Conservation (phyloP, 441 rosid species). For the Jatropha podagrica region DNA sequence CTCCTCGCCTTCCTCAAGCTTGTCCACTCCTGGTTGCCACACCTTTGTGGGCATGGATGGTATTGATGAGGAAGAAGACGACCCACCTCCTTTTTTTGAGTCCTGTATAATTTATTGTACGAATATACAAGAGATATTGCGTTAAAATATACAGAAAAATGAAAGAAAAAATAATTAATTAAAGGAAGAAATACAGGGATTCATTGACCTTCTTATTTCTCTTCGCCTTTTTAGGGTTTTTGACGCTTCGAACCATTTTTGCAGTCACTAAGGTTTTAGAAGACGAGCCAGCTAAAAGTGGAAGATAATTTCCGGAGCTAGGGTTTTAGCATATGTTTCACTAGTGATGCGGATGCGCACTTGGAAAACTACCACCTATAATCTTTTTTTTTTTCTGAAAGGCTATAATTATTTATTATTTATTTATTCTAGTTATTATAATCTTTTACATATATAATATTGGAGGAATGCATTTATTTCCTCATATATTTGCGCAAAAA, state of each 20-base stretch:
- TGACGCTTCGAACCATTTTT: constrained; percentile 64
- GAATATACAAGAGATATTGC: not conserved
- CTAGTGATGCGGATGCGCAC: too few relatives aligned
- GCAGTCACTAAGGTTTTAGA: not conserved
- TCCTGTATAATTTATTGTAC: constrained; percentile 30
- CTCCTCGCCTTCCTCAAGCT: constrained; percentile 93
- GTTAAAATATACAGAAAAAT: not conserved
- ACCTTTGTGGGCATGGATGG: constrained; percentile 74
- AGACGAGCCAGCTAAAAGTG: not conserved
- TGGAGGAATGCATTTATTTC: too few relatives aligned
- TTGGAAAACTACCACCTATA: too few relatives aligned
- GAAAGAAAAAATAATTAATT: not conserved
- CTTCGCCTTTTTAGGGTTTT: constrained; percentile 73
- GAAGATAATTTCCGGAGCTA: not conserved
- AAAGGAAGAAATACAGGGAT: not conserved
- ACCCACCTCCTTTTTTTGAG: constrained; percentile 54
- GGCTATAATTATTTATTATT: too few relatives aligned
- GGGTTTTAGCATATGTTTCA: not conserved
- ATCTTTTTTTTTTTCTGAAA: too few relatives aligned
- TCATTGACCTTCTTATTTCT: constrained; percentile 52
- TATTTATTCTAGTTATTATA: too few relatives aligned
- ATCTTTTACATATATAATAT: too few relatives aligned
- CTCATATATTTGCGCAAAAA: too few relatives aligned
- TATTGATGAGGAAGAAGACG: constrained; percentile 54
- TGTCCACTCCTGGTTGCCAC: constrained; percentile 99